These are phyloP conservation scores for Trichoderma virens DNA, from an alignment of 495 filamentous ascomycete species.

Conservation along the genomic window DNA sequence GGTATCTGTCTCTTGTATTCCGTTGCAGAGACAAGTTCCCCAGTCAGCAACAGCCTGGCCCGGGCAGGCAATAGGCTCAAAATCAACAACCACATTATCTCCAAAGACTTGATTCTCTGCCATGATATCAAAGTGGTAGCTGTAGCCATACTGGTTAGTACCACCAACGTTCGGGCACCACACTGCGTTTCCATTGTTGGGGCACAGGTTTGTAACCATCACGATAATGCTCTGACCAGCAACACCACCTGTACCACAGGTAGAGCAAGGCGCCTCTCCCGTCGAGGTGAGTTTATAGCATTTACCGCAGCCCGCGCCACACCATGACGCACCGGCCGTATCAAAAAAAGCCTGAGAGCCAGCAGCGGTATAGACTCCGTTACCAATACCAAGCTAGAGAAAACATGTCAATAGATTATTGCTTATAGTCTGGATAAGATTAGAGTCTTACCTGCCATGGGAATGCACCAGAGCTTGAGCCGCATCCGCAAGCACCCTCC, in stretches of 20 bases:
- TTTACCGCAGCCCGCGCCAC: slow-evolving; percentile 32
- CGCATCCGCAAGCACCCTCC: slow-evolving; percentile 29
- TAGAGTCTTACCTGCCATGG: slow-evolving; percentile 22
- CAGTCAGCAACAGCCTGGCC: slow-evolving; percentile 9
- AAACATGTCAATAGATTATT: not conserved
- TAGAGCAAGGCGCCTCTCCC: slow-evolving; percentile 22
- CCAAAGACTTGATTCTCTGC: slow-evolving; percentile 28
- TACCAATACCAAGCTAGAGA: not conserved
- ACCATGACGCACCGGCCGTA: slow-evolving; percentile 29
- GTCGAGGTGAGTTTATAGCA: slow-evolving; percentile 35
- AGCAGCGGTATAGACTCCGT: slow-evolving; percentile 25
- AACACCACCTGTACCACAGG: slow-evolving; percentile 27
- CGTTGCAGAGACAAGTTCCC: not conserved
- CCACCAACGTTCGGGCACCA: slow-evolving; percentile 28
- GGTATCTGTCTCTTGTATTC: not conserved
- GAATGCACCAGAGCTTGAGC: slow-evolving; percentile 17
- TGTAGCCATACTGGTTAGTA: slow-evolving; percentile 32
- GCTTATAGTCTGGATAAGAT: not conserved
- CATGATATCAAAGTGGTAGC: slow-evolving; percentile 38
- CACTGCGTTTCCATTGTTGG: slow-evolving; percentile 30
- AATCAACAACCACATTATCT: slow-evolving; percentile 33
- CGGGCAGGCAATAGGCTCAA: slow-evolving; percentile 28
- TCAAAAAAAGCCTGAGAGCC: slow-evolving; percentile 20
- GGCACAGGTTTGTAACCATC: slow-evolving; percentile 36
- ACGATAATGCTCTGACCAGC: slow-evolving; percentile 31